Conservation (phyloP, 2,329 filamentous ascomycete species). For the Paecilomyces sp. region DNA sequence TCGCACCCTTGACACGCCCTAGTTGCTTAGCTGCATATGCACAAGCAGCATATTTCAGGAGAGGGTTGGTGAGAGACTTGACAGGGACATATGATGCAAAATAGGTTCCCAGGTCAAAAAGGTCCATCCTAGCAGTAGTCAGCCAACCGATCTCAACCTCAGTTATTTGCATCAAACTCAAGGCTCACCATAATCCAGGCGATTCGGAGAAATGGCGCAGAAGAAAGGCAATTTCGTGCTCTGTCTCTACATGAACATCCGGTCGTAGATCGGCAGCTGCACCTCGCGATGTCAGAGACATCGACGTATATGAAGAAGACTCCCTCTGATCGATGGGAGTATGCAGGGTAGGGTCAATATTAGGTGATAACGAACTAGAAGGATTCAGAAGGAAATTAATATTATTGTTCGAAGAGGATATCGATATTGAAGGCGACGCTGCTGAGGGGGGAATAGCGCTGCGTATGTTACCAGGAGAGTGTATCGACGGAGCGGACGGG, state of each 20-base stretch:
- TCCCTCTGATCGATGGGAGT: conserved; percentile 19
- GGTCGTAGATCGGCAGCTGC: conserved; percentile 13
- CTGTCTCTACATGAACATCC: conserved; percentile 30
- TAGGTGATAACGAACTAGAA: conserved; percentile 34
- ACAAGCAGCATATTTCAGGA: conserved; percentile 48
- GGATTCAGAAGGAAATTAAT: conserved; percentile 53
- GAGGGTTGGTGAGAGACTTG: conserved; percentile 43
- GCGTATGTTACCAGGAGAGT: conserved; percentile 26
- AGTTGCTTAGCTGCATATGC: conserved; percentile 58
- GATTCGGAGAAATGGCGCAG: conserved; percentile 55
- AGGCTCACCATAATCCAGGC: conserved; percentile 49
- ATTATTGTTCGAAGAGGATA: conserved; percentile 40
- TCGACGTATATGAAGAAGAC: conserved; percentile 20
- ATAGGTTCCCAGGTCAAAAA: conserved; percentile 47
- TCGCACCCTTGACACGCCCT: conserved; percentile 46
- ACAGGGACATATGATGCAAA: conserved; percentile 55
- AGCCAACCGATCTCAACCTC: background rate
- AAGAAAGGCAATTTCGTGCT: conserved; percentile 54
- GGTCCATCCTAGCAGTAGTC: conserved; percentile 31
- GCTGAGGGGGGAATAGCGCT: conserved; percentile 23
- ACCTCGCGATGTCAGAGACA: conserved; percentile 14
- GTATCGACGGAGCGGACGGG: conserved; percentile 16
- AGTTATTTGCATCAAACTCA: background rate
- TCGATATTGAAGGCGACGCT: conserved; percentile 37
- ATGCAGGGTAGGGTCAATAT: conserved; percentile 36